These are phyloP conservation scores for Ogataea minuta DNA, from an alignment of 805 yeast genomes.

Conservation along the genomic window DNA sequence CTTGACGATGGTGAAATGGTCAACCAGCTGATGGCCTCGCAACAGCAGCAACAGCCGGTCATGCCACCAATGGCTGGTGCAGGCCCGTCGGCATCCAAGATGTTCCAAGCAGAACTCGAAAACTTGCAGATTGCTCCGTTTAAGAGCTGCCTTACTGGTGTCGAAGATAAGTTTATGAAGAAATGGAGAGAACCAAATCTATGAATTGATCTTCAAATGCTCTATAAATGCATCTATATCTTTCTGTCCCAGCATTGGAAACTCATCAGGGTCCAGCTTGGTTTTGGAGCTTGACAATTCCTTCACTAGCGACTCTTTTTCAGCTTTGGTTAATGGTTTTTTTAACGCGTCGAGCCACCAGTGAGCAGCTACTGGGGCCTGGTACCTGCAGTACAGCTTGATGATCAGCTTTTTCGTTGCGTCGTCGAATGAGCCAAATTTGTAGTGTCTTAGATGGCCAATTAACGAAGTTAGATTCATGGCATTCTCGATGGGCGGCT, in stretches of 20 bases:
- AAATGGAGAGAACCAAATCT: slow-evolving; percentile 10
- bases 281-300: not conserved
- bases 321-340: slow-evolving; percentile 4
- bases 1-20: slow-evolving; percentile 52
- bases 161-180: slow-evolving; percentile 54
- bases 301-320: slow-evolving; percentile 5
- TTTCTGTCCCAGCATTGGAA: slow-evolving; percentile 9
- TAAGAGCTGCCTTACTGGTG: slow-evolving; percentile 60
- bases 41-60: slow-evolving; percentile 32
- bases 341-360: slow-evolving; percentile 20
- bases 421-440: slow-evolving; percentile 15
- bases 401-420: slow-evolving; percentile 14
- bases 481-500: slow-evolving; percentile 13
- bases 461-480: slow-evolving; percentile 24
- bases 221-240: slow-evolving; percentile 10
- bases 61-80: slow-evolving; percentile 46
- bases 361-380: slow-evolving; percentile 28
- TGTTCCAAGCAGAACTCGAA: slow-evolving; percentile 71
- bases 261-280: slow-evolving; percentile 3
- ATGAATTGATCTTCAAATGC: slow-evolving; percentile 6
- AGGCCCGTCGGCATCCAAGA: slow-evolving; percentile 58
- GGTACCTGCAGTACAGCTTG: slow-evolving; percentile 20
- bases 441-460: slow-evolving; percentile 10
- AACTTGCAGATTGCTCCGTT: slow-evolving; percentile 39
- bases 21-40: slow-evolving; percentile 42